A percentile compares a stretch with the other conserved stretches of the same genome.
These are phyloP conservation scores for Chamaecrista fasciculata DNA, from an alignment of 306 rosid genomes.

Conservation along the genomic window DNA sequence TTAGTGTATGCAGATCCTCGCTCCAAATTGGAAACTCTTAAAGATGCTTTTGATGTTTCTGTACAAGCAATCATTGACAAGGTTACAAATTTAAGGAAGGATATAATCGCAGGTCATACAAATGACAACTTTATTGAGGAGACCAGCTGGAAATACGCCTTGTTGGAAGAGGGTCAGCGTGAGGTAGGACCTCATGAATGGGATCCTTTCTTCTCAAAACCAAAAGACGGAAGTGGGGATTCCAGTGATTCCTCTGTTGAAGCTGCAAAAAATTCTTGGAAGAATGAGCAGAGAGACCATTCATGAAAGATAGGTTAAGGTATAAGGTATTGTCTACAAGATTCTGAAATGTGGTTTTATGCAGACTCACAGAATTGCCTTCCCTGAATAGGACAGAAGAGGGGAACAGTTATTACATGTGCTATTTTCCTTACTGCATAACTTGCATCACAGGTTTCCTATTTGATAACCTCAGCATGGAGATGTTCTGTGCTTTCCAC, in stretches of 20 bases:
- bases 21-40: conserved; percentile 68
- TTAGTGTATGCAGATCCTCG: conserved; percentile 94
- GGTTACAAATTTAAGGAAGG: conserved; percentile 83
- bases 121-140: conserved; percentile 86
- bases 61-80: conserved; percentile 80
- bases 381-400: conserved; percentile 32
- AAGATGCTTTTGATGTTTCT: conserved; percentile 92
- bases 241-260: conserved; percentile 60
- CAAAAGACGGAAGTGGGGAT: conserved; percentile 73
- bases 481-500: conserved; percentile 35
- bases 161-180: conserved; percentile 87
- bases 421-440: conserved; percentile 23
- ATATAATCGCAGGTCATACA: conserved; percentile 60
- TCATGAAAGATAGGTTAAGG: conserved; percentile 26
- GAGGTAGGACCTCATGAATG: conserved; percentile 94
- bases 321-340: conserved; percentile 25
- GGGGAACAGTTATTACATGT: conserved; percentile 19
- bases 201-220: conserved; percentile 99
- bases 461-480: conserved; percentile 29
- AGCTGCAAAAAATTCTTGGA: conserved; percentile 94
- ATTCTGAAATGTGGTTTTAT: conserved; percentile 16
- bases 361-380: conserved; percentile 28
- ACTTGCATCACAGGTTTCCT: conserved; percentile 29
- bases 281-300: conserved; percentile 69
- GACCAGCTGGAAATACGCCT: conserved; percentile 92